A percentile compares a stretch with the other conserved stretches of the same genome.
phyloP scores from a whole-genome alignment of 768 basidiomycete genomes.

The Tylopilus plumbeoviolaceoides region DNA sequence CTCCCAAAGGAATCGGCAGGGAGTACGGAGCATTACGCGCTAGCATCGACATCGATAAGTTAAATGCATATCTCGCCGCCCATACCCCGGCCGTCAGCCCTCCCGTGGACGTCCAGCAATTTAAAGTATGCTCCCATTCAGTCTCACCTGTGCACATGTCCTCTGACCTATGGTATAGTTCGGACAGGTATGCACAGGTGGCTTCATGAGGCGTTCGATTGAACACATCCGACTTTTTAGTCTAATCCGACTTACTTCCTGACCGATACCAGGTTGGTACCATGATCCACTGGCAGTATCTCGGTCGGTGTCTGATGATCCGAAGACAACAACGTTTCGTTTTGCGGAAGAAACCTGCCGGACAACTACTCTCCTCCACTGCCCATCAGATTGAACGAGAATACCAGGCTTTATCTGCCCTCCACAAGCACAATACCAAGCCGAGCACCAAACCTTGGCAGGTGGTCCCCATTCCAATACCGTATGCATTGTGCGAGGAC shows the following conservation, averaged over 20 bases:
- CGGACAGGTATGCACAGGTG: slow-evolving; percentile 63
- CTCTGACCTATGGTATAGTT: slow-evolving; percentile 48
- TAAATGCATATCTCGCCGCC: slow-evolving; percentile 62
- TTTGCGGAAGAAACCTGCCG: slow-evolving; percentile 89
- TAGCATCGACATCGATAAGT: slow-evolving; percentile 55
- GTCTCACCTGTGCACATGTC: neutral
- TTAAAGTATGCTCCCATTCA: slow-evolving; percentile 58
- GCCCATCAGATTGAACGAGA: slow-evolving; percentile 97
- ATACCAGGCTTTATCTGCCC: slow-evolving; percentile 71
- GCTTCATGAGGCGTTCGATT: neutral
- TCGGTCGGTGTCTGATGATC: neutral
- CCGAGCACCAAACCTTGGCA: slow-evolving; percentile 45
- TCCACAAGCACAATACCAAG: slow-evolving; percentile 67
- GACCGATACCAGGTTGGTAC: slow-evolving; percentile 63
- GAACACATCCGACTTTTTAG: slow-evolving; percentile 36
- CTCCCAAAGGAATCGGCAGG: slow-evolving; percentile 56
- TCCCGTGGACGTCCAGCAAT: slow-evolving; percentile 84
- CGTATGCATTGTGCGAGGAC: slow-evolving; percentile 82
- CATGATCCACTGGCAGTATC: neutral
- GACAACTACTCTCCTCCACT: slow-evolving; percentile 80
- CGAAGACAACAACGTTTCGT: slow-evolving; percentile 64
- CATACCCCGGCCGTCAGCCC: slow-evolving; percentile 52
- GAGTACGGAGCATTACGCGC: slow-evolving; percentile 75
- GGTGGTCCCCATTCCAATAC: slow-evolving; percentile 80
- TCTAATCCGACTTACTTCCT: slow-evolving; percentile 97